Base-by-base conservation (phyloP, 345 rosid genomes). In the Ceriops tagal region DNA sequence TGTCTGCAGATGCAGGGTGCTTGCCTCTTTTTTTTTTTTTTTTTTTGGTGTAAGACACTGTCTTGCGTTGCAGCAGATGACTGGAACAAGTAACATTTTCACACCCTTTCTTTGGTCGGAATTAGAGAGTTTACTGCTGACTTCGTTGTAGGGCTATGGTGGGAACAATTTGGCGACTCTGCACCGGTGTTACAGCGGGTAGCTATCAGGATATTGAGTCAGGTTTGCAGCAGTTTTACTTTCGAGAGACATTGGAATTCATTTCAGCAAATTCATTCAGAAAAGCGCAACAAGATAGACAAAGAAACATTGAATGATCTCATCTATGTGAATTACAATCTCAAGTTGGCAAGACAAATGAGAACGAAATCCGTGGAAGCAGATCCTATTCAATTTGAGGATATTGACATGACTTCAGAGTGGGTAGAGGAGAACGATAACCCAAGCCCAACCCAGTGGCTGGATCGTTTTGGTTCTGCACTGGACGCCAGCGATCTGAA, bases 101-200 rank as follows among this genome's bases (percentile, higher is more conserved):
- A 1, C 31, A 27, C 26, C 24, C n/a, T 66, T 65, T 30, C 9
- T 37, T 27, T 62, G 28, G 59, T 43, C 55, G 53, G 15, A 68
- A 65, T 31, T 46, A 64, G 69, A 56, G 16, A 68, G 64, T 49
- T 59, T 32, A 3, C 24, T 53, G 66, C 52, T 43, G 32, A 21
- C 30, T 15, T 5, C 18, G 16, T 34, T 81, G 75, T 70, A 92
- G 98, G 98, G 70, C 82, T 92, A 4, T 92, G 96, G 98, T 92
- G 98, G 98, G 98, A 92, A 71, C 98, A 89, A 78, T 89, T 87
- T 49, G 93, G 98, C 11, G 98, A 89, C 71, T 83, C 93, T 58
- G 98, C 98, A 13, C 96, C 93, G 0, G 89, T 83, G 63, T 69
- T 92, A 65, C 98, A 92, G 68, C 77, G 89, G n/a, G 89, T 92